Evolutionary conservation across 2,329 filamentous ascomycete genomes (phyloP).

Genomic region (Pseudogymnoascus verrucosus): DNA sequence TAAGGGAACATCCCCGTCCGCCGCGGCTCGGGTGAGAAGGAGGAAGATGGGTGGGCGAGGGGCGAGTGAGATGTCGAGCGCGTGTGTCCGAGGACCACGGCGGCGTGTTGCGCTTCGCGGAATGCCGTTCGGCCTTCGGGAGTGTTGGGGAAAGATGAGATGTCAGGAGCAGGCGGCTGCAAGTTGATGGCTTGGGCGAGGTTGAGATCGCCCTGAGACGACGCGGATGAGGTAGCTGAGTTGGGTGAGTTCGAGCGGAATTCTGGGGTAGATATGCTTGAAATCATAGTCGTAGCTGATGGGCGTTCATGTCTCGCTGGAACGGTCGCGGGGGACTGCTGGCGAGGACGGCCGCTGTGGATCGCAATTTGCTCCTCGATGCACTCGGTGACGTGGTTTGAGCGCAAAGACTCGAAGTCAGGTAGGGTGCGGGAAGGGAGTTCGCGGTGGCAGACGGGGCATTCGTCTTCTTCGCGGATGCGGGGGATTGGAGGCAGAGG

Average conservation of each 20-base stretch:
- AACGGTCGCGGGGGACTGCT: slow-evolving; percentile 10
- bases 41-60: neutral
- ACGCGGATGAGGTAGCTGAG: slow-evolving; percentile 11
- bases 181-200: neutral
- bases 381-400: slow-evolving; percentile 51
- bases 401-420: slow-evolving; percentile 47
- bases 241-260: slow-evolving; percentile 12
- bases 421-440: slow-evolving; percentile 50
- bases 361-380: slow-evolving; percentile 30
- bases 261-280: slow-evolving; percentile 12
- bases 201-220: slow-evolving; percentile 10
- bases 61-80: slow-evolving; percentile 8
- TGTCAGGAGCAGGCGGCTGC: neutral
- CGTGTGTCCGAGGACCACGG: slow-evolving; percentile 13
- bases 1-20: slow-evolving; percentile 58
- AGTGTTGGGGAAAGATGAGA: slow-evolving; percentile 13
- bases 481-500: slow-evolving; percentile 28
- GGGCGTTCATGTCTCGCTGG: slow-evolving; percentile 14
- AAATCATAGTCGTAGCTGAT: slow-evolving; percentile 12
- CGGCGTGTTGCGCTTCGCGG: slow-evolving; percentile 20
- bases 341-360: slow-evolving; percentile 10
- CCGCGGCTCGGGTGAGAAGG: slow-evolving; percentile 25
- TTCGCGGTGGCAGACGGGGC: slow-evolving; percentile 67
- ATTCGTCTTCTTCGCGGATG: slow-evolving; percentile 67
- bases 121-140: slow-evolving; percentile 16